These are phyloP conservation scores for Deinandra increscens DNA, from an alignment of 129 eudicot species.

Conservation along the genomic window DNA sequence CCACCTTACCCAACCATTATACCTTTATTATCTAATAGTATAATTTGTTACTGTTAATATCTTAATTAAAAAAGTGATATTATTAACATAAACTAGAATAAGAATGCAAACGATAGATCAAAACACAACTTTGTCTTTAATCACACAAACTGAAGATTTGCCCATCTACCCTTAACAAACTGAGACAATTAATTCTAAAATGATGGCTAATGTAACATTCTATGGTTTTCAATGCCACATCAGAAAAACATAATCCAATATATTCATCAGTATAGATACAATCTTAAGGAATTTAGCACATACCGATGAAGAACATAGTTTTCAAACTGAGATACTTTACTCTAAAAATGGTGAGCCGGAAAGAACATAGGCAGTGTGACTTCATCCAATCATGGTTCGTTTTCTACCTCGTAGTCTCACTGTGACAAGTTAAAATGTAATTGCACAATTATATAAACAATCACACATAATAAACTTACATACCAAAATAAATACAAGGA, in stretches of 20 bases:
- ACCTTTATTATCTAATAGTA: background rate
- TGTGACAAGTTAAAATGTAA: constrained; percentile 26
- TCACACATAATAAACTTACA: background rate
- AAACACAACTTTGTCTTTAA: background rate
- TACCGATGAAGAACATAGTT: background rate
- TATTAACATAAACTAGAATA: background rate
- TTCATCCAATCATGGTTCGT: constrained; percentile 89
- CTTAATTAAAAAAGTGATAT: background rate
- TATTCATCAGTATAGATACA: background rate
- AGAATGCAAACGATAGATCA: background rate
- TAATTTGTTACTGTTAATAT: background rate
- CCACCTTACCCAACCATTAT: no score
- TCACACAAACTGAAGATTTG: background rate
- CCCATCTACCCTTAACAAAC: background rate
- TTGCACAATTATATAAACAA: background rate
- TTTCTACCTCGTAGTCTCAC: constrained; percentile 87
- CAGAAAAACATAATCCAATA: background rate
- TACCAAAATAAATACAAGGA: background rate
- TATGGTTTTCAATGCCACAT: constrained; percentile 6
- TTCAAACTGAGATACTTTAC: background rate
- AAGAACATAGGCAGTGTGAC: background rate
- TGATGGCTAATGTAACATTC: background rate
- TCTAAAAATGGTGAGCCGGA: background rate
- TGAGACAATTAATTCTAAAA: background rate
- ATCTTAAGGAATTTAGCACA: constrained; percentile 4